Conservation (phyloP, 192 early-diverging fungal genomes). For the Diversispora epigaea region DNA sequence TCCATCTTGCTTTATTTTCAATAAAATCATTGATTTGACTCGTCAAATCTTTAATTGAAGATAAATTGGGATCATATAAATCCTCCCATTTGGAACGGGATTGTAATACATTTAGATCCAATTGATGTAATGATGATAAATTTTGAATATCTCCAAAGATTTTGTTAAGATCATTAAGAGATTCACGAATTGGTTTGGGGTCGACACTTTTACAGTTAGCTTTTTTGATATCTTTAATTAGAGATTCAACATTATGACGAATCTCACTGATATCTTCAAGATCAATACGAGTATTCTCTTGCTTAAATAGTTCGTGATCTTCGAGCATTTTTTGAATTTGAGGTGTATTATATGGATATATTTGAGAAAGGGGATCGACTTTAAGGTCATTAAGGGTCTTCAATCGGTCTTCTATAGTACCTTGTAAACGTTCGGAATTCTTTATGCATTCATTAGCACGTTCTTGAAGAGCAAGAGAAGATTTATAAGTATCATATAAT, state of each 20-base stretch:
- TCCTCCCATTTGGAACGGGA: slow-evolving; percentile 25
- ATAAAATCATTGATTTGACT: slow-evolving; percentile 14
- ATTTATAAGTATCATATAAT: slow-evolving; percentile 16
- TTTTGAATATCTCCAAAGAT: slow-evolving; percentile 18
- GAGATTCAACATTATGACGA: slow-evolving; percentile 16
- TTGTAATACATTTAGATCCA: slow-evolving; percentile 14
- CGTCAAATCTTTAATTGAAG: background rate
- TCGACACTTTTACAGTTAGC: slow-evolving; percentile 24
- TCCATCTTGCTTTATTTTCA: slow-evolving; percentile 19
- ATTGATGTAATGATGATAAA: slow-evolving; percentile 3
- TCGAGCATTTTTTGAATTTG: slow-evolving; percentile 23
- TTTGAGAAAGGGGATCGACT: slow-evolving; percentile 12
- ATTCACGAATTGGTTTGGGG: background rate
- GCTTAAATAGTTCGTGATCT: slow-evolving; percentile 10
- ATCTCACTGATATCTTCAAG: slow-evolving; percentile 20
- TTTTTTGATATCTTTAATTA: slow-evolving; percentile 23
- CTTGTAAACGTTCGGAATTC: slow-evolving; percentile 22
- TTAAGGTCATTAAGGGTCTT: slow-evolving; percentile 6
- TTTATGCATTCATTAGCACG: slow-evolving; percentile 16
- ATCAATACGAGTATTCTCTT: slow-evolving; percentile 23
- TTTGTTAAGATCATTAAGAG: slow-evolving; percentile 15
- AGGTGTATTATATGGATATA: slow-evolving; percentile 3
- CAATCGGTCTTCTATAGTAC: slow-evolving; percentile 4
- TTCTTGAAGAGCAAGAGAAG: slow-evolving; percentile 14
- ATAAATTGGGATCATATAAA: background rate